A percentile compares a stretch with the other conserved stretches of the same genome.
Conservation (phyloP, 2,329 filamentous ascomycete genomes). For the Fusarium chaquense region DNA sequence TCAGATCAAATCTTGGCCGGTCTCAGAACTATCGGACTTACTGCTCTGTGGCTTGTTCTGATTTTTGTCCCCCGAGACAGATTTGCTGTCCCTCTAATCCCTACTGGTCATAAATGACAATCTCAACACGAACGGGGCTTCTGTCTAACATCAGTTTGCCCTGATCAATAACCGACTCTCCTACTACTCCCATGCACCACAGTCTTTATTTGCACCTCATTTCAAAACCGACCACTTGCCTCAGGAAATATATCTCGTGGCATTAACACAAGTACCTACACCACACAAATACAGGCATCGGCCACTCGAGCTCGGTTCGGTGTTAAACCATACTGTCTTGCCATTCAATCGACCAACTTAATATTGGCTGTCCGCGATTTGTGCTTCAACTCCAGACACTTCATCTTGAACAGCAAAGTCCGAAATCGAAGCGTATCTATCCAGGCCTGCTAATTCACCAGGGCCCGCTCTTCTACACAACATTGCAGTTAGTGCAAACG, state of each 20-base stretch:
- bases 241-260: not conserved
- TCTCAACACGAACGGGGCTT: conserved; percentile 2
- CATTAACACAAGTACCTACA: conserved; percentile 5
- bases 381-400: not conserved
- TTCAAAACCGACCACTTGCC: not conserved
- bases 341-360: not conserved
- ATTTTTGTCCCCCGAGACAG: conserved; percentile 1
- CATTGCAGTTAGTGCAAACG: not conserved
- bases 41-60: conserved; percentile 1
- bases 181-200: not conserved
- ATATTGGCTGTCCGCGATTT: not conserved
- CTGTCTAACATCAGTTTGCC: conserved; percentile 28
- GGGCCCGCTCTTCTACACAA: not conserved
- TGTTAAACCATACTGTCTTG: not conserved
- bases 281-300: not conserved
- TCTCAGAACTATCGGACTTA: not conserved
- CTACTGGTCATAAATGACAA: not conserved
- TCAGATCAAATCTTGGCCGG: not conserved
- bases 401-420: not conserved
- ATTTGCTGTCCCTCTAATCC: not conserved
- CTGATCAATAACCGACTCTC: conserved; percentile 26
- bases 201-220: conserved; percentile 1
- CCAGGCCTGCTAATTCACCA: conserved; percentile 3
- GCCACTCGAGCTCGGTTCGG: not conserved
- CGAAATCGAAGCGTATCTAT: not conserved